phyloP scores from a whole-genome alignment of 345 rosid species.

The Salix dunnii region DNA sequence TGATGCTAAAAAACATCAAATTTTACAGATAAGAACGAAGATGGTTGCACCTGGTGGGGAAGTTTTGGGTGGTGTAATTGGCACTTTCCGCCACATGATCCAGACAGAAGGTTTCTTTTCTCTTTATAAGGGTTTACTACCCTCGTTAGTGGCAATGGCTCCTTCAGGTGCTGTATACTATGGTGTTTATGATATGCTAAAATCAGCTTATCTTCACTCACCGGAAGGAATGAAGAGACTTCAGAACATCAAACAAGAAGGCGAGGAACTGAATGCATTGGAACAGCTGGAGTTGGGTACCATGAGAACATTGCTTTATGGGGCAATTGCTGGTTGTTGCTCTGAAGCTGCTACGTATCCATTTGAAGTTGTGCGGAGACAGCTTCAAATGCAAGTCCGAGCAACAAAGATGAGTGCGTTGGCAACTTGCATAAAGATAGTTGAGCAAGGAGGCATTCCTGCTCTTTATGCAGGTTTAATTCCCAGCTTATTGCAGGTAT shows the following conservation, averaged over 20 bases:
- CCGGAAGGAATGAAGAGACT: slow-evolving; percentile 72
- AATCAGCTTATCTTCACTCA: slow-evolving; percentile 73
- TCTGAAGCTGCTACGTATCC: slow-evolving; percentile 95
- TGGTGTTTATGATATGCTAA: slow-evolving; percentile 82
- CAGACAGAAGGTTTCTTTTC: slow-evolving; percentile 81
- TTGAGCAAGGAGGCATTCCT: slow-evolving; percentile 77
- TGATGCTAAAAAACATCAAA: neutral
- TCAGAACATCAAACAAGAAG: slow-evolving; percentile 58
- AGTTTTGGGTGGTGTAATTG: slow-evolving; percentile 73
- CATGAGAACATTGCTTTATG: slow-evolving; percentile 68
- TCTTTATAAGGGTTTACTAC: slow-evolving; percentile 82
- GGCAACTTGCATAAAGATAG: slow-evolving; percentile 62
- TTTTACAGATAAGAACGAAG: slow-evolving; percentile 65
- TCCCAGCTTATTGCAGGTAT: slow-evolving; percentile 92
- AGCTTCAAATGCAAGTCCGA: slow-evolving; percentile 81
- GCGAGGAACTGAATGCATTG: slow-evolving; percentile 61
- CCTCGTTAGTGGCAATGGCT: slow-evolving; percentile 81
- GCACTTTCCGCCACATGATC: slow-evolving; percentile 75
- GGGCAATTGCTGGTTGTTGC: slow-evolving; percentile 85
- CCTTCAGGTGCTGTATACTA: slow-evolving; percentile 91
- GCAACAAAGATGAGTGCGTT: slow-evolving; percentile 54
- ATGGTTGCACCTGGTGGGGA: slow-evolving; percentile 96
- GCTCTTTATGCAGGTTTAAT: slow-evolving; percentile 81
- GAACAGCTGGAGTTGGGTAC: slow-evolving; percentile 81
- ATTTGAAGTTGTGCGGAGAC: slow-evolving; percentile 89